Conservation (phyloP, 164 flowering plant species). For the Tetrastigma voinierianum region DNA sequence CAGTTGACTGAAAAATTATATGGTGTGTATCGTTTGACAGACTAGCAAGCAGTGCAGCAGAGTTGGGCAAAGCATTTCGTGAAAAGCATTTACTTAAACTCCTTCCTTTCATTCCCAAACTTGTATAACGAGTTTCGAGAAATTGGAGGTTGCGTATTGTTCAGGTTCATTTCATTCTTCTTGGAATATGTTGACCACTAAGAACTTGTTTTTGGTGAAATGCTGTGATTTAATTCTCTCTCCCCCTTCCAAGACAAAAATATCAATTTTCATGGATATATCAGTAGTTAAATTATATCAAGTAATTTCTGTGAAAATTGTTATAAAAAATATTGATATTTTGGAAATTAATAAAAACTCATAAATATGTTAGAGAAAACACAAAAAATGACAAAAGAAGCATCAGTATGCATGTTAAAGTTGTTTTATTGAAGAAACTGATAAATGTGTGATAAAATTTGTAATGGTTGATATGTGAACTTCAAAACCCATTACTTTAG, state of each 20-base stretch:
- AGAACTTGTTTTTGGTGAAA: not conserved
- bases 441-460: no score
- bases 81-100: slow-evolving; percentile 56
- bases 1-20: not conserved
- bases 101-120: slow-evolving; percentile 65
- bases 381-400: no score
- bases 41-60: slow-evolving; percentile 14
- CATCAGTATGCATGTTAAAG: no score
- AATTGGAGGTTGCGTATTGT: slow-evolving; percentile 60
- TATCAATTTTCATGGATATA: no score
- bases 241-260: not conserved
- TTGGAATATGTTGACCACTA: not conserved
- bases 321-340: no score
- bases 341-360: no score
- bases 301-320: no score
- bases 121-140: slow-evolving; percentile 32
- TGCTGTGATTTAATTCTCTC: not conserved
- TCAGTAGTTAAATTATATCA: no score
- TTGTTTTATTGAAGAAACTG: no score
- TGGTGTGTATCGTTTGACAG: slow-evolving; percentile 28
- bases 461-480: no score
- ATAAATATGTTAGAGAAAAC: no score
- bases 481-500: no score
- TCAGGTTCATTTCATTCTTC: slow-evolving; percentile 44
- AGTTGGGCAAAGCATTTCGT: slow-evolving; percentile 28